Conservation (phyloP, 306 rosid species). For the Prunus mume region DNA sequence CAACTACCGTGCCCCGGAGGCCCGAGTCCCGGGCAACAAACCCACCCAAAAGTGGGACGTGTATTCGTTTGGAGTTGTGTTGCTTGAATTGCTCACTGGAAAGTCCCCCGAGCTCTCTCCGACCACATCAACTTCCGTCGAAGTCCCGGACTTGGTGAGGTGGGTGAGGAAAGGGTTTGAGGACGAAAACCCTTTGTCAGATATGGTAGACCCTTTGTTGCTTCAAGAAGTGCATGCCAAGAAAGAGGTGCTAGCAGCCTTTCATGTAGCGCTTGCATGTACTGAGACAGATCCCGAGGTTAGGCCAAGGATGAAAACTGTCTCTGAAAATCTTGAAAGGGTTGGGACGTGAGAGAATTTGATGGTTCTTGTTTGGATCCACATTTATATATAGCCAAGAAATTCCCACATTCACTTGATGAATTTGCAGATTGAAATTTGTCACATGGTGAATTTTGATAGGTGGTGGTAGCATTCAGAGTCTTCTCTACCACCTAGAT, state of each 20-base stretch:
- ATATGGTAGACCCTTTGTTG: conserved; percentile 79
- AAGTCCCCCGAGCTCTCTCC: conserved; percentile 91
- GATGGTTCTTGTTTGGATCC: no score
- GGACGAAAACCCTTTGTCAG: conserved; percentile 84
- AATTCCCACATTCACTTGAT: neutral
- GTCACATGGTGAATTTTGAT: conserved; percentile 22
- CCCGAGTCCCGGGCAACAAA: conserved; percentile 56
- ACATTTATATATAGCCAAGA: neutral
- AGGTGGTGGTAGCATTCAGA: conserved; percentile 29
- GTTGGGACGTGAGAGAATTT: conserved; percentile 36
- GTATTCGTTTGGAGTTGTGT: conserved; percentile 81
- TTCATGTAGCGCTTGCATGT: conserved; percentile 86
- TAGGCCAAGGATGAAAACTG: conserved; percentile 87
- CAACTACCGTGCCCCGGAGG: conserved; percentile 87
- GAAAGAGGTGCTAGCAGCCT: conserved; percentile 83
- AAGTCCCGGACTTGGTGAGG: conserved; percentile 78
- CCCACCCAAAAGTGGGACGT: conserved; percentile 94
- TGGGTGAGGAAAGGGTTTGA: conserved; percentile 93
- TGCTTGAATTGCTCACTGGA: conserved; percentile 88
- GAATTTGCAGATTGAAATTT: neutral
- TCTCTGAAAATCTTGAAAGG: conserved; percentile 84
- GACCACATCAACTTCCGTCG: conserved; percentile 74
- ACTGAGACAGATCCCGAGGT: conserved; percentile 83
- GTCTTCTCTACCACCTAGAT: conserved; percentile 27
- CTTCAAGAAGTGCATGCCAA: conserved; percentile 91